Evolutionary conservation across 1,139 yeast genomes (phyloP).

Genomic region (Pneumocystis wakefieldiae): DNA sequence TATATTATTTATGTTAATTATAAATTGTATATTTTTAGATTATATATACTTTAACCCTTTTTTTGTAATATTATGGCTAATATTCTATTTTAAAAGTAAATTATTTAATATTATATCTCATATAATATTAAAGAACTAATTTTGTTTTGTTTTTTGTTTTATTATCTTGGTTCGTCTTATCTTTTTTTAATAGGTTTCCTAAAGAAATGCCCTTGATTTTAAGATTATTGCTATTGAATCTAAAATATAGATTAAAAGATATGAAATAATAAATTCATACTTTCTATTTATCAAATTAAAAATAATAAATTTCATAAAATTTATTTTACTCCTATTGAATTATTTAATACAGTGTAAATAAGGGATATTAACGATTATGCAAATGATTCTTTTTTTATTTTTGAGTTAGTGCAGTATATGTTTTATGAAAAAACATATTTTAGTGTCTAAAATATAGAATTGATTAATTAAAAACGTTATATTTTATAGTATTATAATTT

Average conservation of each 20-base stretch:
- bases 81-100: background rate
- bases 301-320: background rate
- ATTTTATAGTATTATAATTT: no score
- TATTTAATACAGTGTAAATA: background rate
- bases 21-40: background rate
- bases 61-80: background rate
- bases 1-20: background rate
- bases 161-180: background rate
- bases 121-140: no score
- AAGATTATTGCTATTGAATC: background rate
- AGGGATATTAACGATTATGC: background rate
- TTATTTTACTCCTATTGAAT: background rate
- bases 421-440: no score
- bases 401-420: no score
- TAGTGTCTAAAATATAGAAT: no score
- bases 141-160: background rate
- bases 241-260: background rate
- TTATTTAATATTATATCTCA: no score
- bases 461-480: no score
- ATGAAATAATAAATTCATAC: background rate
- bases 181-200: background rate
- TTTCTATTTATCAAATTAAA: background rate
- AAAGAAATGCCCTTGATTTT: no score
- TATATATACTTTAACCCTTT: background rate
- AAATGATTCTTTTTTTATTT: no score